Evolutionary conservation across 768 basidiomycete genomes (phyloP), one percentile per base, ranked within the genome.

Genomic region (Boletus fagicola): DNA sequence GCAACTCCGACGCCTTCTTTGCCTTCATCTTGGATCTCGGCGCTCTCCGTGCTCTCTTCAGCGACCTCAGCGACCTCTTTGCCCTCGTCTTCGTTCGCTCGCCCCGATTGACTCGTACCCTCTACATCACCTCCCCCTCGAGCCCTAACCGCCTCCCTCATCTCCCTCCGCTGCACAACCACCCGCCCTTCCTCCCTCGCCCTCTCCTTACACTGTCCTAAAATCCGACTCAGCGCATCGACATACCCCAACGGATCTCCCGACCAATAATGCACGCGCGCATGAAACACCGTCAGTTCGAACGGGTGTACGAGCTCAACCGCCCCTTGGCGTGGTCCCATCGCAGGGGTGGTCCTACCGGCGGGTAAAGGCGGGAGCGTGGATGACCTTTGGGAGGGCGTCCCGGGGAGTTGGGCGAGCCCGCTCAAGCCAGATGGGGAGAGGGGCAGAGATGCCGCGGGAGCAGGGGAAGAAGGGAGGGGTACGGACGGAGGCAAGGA

Each of bases 241-340:
- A 92, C 77, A 71, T 93, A 90, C 3, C 84, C 87, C 80, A 89
- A 82, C 66, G 83, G 78, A 68, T 94, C 91, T 28, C 85, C 88
- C 4, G 87, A 78, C 92, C 91, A 93, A 66, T 92, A 93, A 66
- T 83, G 83, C 28, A 90, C 75, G 35, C 89, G 82, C 8, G 88
- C 82, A 42, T 86, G 77, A 75, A 92, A 85, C 51, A 93, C 86
- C 53, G 76, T 78, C 65, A 83, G 70, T 64, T 83, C 83, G 56
- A 83, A 83, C 72, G 82, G 63, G 40, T 74, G 65, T 12, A 57
- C 10, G 20, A 68, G 49, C 9, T 66, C 65, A 30, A 42, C 36
- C 16, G 49, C 13, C 22, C 40, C 43, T 22, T 43, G 56, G 16
- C 28, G 56, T 3, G 53, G 87, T 74, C 59, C 35, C 30, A 5